Percentiles rank a stretch among this genome's conserved stretches.
These are phyloP conservation scores for Corymbia maculata DNA, from an alignment of 345 rosid genomes.

Conservation along the genomic window DNA sequence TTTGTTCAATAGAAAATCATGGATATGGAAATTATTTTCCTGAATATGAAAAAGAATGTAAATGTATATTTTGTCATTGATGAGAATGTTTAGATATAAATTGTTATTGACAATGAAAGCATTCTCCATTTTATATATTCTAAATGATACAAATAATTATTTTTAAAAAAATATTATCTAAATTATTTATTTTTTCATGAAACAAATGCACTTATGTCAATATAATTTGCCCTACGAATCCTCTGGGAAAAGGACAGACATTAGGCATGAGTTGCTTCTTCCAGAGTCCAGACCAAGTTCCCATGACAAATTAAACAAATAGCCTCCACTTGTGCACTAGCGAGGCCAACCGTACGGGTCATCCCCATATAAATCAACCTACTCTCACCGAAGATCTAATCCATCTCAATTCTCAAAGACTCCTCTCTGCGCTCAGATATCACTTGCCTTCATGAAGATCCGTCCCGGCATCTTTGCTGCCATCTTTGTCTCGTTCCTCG, in stretches of 20 bases:
- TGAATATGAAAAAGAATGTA: background rate
- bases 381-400: background rate
- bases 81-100: background rate
- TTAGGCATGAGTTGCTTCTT: background rate
- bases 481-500: slow-evolving; percentile 5
- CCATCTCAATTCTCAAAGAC: background rate
- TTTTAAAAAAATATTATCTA: background rate
- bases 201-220: background rate
- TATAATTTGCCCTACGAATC: background rate
- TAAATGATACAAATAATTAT: background rate
- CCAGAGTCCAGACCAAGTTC: background rate
- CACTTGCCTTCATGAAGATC: slow-evolving; percentile 19
- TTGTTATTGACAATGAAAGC: background rate
- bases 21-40: background rate
- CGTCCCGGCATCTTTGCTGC: slow-evolving; percentile 1
- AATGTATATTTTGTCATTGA: background rate
- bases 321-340: background rate
- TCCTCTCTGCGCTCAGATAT: background rate
- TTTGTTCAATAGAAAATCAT: background rate
- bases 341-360: background rate
- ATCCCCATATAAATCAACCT: background rate
- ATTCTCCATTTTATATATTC: fast-evolving
- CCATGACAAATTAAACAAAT: background rate
- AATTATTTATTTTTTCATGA: background rate
- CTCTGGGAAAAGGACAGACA: background rate